Base-by-base conservation (phyloP, 371 early-diverging fungal genomes). In the Syncephalastrum sp. region DNA sequence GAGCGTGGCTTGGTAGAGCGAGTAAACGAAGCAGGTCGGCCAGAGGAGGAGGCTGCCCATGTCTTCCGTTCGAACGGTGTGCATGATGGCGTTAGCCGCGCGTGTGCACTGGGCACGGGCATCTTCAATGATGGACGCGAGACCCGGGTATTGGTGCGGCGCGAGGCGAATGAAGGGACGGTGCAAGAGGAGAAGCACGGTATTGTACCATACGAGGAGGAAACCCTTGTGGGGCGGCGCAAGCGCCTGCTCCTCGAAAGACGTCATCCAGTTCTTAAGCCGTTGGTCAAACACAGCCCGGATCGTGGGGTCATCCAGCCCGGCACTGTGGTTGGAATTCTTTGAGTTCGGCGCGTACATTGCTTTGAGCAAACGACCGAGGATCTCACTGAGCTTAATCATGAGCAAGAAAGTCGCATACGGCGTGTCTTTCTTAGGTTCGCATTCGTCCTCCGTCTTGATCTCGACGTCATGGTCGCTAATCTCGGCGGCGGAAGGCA, bases 171-270 rank as follows among this genome's bases (percentile, higher is more conserved):
- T 64, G 59, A 79, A 86, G 0, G 84, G 86, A 27, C 85, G 64
- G 62, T 83, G 85, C 19, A 84, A 59, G 21, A 86, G 56, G 24
- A 84, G 60, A 46, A 82, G 56, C 7, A 77, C 60, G 13, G 79
- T 78, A 48, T 82, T 71, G 47, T 82, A 82, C n/a, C 69, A 75
- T 58, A 85, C 69, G 17, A 72, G 72, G 19, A 83, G 49, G 38
- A 72, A 75, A 19, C 71, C 81, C 61, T 67, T 65, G 48, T 70
- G 68, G 12, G 38, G 12, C 38, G 38, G 38, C 10, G 12, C 8
- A 10, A 33, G 38, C 10, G 38, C 38, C 10, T 33, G 47, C 25
- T 63, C 64, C 24, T 67, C 69, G 19, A 78, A 21, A 3, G 53
- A 55, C 1, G 64, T 47, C 45, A 60, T 64, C 79, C 79, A 79